phyloP scores from a whole-genome alignment of 1,139 yeast genomes.

The Candida pseudocylindracea region DNA sequence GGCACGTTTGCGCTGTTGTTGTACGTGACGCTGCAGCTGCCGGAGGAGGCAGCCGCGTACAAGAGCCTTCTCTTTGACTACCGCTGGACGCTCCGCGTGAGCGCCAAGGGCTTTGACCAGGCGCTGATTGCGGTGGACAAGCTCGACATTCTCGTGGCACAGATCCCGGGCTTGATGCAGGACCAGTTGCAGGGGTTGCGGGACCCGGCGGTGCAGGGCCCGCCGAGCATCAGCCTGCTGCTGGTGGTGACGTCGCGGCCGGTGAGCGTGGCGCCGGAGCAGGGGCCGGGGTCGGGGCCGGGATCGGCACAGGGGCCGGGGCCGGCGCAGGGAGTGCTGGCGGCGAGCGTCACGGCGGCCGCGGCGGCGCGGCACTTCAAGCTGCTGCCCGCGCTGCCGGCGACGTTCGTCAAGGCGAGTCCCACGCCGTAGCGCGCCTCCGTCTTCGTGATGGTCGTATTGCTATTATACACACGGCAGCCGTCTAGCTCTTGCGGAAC shows the following conservation, averaged over 20 bases:
- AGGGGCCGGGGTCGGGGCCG: too few relatives aligned
- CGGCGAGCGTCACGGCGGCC: too few relatives aligned
- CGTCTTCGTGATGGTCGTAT: too few relatives aligned
- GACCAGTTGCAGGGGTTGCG: conserved; percentile 7
- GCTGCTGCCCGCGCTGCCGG: too few relatives aligned
- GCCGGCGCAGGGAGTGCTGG: too few relatives aligned
- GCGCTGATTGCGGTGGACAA: conserved; percentile 46
- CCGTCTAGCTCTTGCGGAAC: conserved; percentile 39
- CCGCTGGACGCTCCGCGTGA: conserved; percentile 49
- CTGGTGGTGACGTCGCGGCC: too few relatives aligned
- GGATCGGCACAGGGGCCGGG: too few relatives aligned
- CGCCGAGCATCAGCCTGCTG: neutral
- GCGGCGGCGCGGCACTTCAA: too few relatives aligned
- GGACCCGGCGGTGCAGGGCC: neutral
- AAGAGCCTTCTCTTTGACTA: conserved; percentile 52
- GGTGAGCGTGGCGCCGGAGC: too few relatives aligned
- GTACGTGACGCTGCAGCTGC: conserved; percentile 32
- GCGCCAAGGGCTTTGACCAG: conserved; percentile 55
- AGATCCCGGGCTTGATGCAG: conserved; percentile 42
- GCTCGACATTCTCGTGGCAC: conserved; percentile 40
- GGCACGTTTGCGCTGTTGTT: conserved; percentile 75
- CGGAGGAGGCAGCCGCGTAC: conserved; percentile 41
- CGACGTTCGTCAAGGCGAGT: too few relatives aligned
- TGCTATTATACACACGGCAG: too few relatives aligned
- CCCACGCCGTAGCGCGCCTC: too few relatives aligned